Percentiles rank a stretch among this genome's conserved stretches.
Conservation (phyloP, 2,329 filamentous ascomycete genomes). For the Daldinia sp. region DNA sequence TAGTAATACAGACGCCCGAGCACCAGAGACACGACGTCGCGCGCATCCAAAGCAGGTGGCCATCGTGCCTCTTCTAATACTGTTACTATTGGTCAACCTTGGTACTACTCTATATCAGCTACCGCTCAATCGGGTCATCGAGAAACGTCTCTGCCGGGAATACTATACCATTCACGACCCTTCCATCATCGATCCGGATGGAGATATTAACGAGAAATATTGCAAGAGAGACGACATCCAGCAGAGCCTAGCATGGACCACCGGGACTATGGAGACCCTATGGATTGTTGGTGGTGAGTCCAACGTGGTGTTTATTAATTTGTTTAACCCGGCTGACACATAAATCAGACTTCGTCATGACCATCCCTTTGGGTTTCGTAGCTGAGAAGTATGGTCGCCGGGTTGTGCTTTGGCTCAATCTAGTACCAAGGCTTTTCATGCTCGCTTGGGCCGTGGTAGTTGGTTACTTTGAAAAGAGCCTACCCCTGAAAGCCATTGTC, state of each 20-base stretch:
- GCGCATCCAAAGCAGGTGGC: conserved; percentile 8
- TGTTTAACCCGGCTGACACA: conserved; percentile 5
- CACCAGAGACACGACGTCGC: conserved; percentile 4
- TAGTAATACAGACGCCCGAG: not conserved
- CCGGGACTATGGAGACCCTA: conserved; percentile 58
- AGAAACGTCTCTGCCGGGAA: conserved; percentile 58
- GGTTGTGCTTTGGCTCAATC: conserved; percentile 54
- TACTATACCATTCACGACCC: conserved; percentile 57
- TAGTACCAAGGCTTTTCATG: conserved; percentile 53
- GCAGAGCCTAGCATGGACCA: conserved; percentile 59
- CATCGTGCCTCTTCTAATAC: conserved; percentile 47
- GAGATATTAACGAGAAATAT: conserved; percentile 57
- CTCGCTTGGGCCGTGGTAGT: conserved; percentile 52
- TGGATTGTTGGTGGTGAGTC: conserved; percentile 58
- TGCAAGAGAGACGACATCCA: conserved; percentile 64
- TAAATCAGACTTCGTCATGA: conserved; percentile 56
- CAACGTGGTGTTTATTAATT: not conserved
- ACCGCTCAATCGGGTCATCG: conserved; percentile 56
- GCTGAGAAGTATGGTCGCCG: conserved; percentile 54
- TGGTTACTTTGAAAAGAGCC: conserved; percentile 48
- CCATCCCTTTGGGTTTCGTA: conserved; percentile 57
- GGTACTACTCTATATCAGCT: conserved; percentile 58
- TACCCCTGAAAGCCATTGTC: conserved; percentile 53
- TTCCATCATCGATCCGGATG: conserved; percentile 46
- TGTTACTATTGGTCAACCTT: conserved; percentile 58